Conservation (phyloP, 169 alveolate species). For the Eimeria tenella region DNA sequence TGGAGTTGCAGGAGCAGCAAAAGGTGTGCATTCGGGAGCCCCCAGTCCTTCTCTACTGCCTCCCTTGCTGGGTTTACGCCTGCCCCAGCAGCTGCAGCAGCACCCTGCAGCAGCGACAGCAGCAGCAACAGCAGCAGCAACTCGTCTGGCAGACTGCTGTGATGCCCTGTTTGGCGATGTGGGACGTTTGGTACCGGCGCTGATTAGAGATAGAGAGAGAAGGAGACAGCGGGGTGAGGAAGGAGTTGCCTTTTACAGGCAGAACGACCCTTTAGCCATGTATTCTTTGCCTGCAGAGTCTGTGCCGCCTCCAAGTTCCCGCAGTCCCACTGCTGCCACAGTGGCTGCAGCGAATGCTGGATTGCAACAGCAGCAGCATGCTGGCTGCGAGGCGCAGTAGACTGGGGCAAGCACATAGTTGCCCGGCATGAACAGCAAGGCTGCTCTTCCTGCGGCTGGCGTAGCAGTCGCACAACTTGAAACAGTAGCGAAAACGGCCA, state of each 20-base stretch:
- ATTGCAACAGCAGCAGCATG: not conserved
- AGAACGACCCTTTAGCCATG: slow-evolving; percentile 33
- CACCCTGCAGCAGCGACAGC: not conserved
- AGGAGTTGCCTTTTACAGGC: slow-evolving; percentile 61
- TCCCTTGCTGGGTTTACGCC: not conserved
- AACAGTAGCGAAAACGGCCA: no score
- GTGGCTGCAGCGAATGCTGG: not conserved
- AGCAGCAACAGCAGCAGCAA: not conserved
- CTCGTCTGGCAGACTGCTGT: slow-evolving; percentile 49
- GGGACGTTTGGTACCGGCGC: slow-evolving; percentile 25
- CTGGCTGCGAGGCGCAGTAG: not conserved
- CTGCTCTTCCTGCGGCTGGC: no score
- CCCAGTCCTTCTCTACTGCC: not conserved
- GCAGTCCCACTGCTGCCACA: not conserved
- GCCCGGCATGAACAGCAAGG: no score
- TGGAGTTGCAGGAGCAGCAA: no score
- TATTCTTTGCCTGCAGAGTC: not conserved
- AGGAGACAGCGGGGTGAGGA: slow-evolving; percentile 24
- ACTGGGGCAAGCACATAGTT: not conserved
- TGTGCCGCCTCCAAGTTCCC: not conserved
- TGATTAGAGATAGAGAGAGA: slow-evolving; percentile 7
- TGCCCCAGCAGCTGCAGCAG: slow-evolving; percentile 11
- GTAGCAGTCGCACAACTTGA: no score
- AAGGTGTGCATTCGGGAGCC: not conserved
- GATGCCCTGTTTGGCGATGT: slow-evolving; percentile 65